phyloP scores from a whole-genome alignment of 208 protist species.

The Leishmania amazonensis region DNA sequence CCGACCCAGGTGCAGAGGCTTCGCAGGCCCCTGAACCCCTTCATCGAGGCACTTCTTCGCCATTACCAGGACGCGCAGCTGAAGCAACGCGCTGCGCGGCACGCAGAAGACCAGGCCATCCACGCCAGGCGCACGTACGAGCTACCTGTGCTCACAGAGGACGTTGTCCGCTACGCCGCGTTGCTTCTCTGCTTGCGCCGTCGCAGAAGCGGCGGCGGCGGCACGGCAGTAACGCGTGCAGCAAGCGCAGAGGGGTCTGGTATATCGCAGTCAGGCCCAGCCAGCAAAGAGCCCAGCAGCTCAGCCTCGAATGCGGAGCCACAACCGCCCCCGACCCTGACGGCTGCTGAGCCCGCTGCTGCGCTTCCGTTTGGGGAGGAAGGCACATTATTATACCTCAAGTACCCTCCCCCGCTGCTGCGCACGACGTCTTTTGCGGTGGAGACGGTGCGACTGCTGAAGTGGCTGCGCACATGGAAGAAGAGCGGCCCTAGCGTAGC shows the following conservation, averaged over 20 bases:
- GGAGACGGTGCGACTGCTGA: conserved; percentile 66
- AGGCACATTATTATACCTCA: conserved; percentile 49
- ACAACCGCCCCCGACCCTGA: background rate
- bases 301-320: background rate
- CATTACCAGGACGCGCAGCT: conserved; percentile 13
- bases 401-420: conserved; percentile 80
- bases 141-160: conserved; percentile 26
- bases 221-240: background rate
- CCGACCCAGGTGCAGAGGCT: conserved; percentile 16
- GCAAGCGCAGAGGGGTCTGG: background rate
- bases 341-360: background rate
- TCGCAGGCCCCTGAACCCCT: conserved; percentile 17
- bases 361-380: conserved; percentile 24
- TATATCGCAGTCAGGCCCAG: background rate
- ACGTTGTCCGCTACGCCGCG: conserved; percentile 26
- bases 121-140: conserved; percentile 27
- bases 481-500: conserved; percentile 5
- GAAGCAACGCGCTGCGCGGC: conserved; percentile 19
- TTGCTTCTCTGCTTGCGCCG: conserved; percentile 24
- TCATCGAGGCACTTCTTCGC: conserved; percentile 25
- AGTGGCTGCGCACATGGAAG: conserved; percentile 80
- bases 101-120: conserved; percentile 22
- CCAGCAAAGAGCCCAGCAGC: conserved; percentile 1
- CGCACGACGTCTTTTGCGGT: conserved; percentile 63
- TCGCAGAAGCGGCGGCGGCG: conserved; percentile 1